Conservation (phyloP, 257 asterid genomes). For the Paulownia fortunei region DNA sequence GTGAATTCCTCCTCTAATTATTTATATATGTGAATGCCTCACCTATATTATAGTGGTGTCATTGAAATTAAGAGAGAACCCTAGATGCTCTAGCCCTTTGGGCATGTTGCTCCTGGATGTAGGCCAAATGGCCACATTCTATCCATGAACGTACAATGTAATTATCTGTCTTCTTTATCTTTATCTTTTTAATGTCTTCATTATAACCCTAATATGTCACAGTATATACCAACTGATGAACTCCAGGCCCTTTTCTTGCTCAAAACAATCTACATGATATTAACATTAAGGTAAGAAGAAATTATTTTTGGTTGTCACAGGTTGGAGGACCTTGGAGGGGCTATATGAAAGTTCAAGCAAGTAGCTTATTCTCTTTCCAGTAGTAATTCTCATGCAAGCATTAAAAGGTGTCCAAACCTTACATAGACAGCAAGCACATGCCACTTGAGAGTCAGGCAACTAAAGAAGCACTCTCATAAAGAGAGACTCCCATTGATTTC, state of each 20-base stretch:
- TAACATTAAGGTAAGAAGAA: neutral
- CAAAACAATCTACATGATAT: neutral
- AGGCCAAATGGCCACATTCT: neutral
- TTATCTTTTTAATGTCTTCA: neutral
- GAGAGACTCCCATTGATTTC: conserved; percentile 1
- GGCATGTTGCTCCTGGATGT: neutral
- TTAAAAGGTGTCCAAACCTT: neutral
- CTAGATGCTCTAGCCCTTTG: neutral
- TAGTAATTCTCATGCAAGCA: neutral
- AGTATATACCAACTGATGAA: neutral
- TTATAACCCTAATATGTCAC: neutral
- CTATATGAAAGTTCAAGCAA: neutral
- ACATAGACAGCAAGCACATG: neutral
- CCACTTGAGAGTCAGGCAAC: conserved; percentile 18
- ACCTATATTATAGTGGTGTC: neutral
- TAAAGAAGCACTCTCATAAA: neutral
- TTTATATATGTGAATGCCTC: neutral
- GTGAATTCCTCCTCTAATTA: neutral
- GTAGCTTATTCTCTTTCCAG: neutral
- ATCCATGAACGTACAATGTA: neutral
- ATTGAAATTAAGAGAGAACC: neutral
- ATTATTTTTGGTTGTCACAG: neutral
- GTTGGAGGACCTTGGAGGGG: no score
- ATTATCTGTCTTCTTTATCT: neutral
- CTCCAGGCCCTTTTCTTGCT: neutral